phyloP scores from a whole-genome alignment of 2,329 filamentous ascomycete species.

The Fusarium sublunatum region DNA sequence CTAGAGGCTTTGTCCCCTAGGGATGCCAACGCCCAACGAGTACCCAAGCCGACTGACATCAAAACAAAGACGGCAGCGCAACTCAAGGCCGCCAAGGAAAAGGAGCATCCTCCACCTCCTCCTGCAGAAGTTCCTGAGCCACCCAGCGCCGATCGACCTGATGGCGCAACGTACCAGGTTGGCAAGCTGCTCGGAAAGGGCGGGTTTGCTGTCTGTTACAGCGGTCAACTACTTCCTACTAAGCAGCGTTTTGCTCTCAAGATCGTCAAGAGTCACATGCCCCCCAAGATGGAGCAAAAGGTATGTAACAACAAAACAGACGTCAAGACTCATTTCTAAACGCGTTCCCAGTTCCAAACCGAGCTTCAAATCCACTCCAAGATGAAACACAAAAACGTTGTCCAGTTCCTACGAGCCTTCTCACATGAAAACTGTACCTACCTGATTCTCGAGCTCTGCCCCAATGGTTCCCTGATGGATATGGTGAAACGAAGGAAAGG shows the following conservation, averaged over 20 bases:
- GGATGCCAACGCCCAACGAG: slow-evolving; percentile 71
- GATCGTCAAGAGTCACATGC: slow-evolving; percentile 86
- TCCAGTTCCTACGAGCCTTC: slow-evolving; percentile 94
- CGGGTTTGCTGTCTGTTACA: slow-evolving; percentile 85
- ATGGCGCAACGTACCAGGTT: slow-evolving; percentile 78
- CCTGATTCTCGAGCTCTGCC: slow-evolving; percentile 91
- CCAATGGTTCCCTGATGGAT: slow-evolving; percentile 96
- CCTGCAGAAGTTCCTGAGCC: slow-evolving; percentile 70
- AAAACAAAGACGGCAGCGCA: slow-evolving; percentile 65
- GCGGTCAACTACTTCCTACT: slow-evolving; percentile 73
- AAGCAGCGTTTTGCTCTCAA: slow-evolving; percentile 80
- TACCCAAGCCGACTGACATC: slow-evolving; percentile 60
- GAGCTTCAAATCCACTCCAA: slow-evolving; percentile 99
- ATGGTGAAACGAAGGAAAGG: slow-evolving; percentile 94
- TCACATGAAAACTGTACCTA: slow-evolving; percentile 90
- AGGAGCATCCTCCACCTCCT: slow-evolving; percentile 74
- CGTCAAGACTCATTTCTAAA: slow-evolving; percentile 26
- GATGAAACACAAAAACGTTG: slow-evolving; percentile 94
- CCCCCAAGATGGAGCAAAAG: slow-evolving; percentile 85
- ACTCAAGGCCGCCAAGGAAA: slow-evolving; percentile 69
- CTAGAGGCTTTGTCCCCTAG: slow-evolving; percentile 73
- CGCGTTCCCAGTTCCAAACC: slow-evolving; percentile 70
- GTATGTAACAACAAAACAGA: slow-evolving; percentile 55
- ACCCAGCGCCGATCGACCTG: slow-evolving; percentile 73
- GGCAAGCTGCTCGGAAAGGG: slow-evolving; percentile 82